Percentiles rank a stretch among this genome's conserved stretches.
Evolutionary conservation across 2,329 filamentous ascomycete species (phyloP).

Genomic region (Xylaria sp.): DNA sequence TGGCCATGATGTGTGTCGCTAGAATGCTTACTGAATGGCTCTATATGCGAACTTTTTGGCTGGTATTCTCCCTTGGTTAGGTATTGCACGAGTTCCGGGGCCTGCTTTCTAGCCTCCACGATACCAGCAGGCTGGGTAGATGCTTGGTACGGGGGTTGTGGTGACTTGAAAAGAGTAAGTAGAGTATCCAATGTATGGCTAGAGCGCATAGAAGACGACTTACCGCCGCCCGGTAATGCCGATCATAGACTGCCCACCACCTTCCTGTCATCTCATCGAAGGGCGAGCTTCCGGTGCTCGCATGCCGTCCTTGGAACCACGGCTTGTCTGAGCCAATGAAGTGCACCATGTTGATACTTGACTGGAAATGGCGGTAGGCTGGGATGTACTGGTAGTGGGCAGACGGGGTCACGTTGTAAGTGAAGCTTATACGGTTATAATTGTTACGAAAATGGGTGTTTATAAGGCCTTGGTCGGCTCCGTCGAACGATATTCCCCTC

Average conservation of each 20-base stretch:
- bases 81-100: conserved; percentile 60
- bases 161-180: conserved; percentile 42
- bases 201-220: conserved; percentile 37
- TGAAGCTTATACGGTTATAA: conserved; percentile 91
- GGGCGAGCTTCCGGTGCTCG: conserved; percentile 66
- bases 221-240: conserved; percentile 75
- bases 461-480: conserved; percentile 92
- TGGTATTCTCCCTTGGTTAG: conserved; percentile 66
- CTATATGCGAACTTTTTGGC: conserved; percentile 44
- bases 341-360: conserved; percentile 88
- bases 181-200: conserved; percentile 22
- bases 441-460: conserved; percentile 91
- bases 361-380: conserved; percentile 92
- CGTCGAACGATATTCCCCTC: conserved; percentile 92
- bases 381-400: conserved; percentile 98
- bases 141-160: conserved; percentile 23
- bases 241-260: conserved; percentile 97
- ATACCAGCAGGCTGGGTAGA: conserved; percentile 12
- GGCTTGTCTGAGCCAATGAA: conserved; percentile 95
- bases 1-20: conserved; percentile 44
- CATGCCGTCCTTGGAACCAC: conserved; percentile 75
- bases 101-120: conserved; percentile 16
- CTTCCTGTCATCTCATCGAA: conserved; percentile 86
- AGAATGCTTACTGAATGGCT: conserved; percentile 51
- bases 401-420: conserved; percentile 96